A percentile compares a stretch with the other conserved stretches of the same genome.
These are phyloP conservation scores for Suhomyces choctaworum DNA, from an alignment of 1,139 yeast species.

Conservation along the genomic window DNA sequence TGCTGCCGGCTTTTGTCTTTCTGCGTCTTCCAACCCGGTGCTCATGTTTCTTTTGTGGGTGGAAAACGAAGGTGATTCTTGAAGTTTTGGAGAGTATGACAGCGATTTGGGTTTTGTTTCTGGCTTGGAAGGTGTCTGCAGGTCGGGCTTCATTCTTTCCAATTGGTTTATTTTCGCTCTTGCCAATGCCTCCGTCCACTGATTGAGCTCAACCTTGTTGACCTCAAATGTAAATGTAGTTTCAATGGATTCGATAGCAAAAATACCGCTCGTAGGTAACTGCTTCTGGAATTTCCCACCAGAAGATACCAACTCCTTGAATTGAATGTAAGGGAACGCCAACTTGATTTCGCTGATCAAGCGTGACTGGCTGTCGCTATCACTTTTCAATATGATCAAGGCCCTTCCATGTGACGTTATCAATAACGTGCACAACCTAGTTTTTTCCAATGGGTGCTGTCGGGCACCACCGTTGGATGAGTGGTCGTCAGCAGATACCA, in stretches of 20 bases:
- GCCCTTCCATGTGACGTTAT: slow-evolving; percentile 60
- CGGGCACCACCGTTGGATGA: slow-evolving; percentile 4
- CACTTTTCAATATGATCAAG: slow-evolving; percentile 45
- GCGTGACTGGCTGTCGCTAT: slow-evolving; percentile 35
- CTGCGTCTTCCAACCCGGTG: slow-evolving; percentile 2
- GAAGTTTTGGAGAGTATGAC: slow-evolving; percentile 9
- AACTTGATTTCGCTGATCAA: slow-evolving; percentile 52
- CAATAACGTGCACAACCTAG: slow-evolving; percentile 47
- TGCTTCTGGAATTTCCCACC: slow-evolving; percentile 32
- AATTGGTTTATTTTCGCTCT: slow-evolving; percentile 48
- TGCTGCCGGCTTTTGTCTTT: neutral
- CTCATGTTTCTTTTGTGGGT: slow-evolving; percentile 6
- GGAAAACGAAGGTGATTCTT: slow-evolving; percentile 11
- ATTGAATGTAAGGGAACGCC: slow-evolving; percentile 47
- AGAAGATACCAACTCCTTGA: slow-evolving; percentile 53
- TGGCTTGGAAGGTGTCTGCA: neutral
- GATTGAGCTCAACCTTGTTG: slow-evolving; percentile 51
- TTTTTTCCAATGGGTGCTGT: slow-evolving; percentile 34
- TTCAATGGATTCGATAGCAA: slow-evolving; percentile 52
- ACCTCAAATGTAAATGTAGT: slow-evolving; percentile 58
- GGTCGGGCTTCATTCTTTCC: slow-evolving; percentile 35
- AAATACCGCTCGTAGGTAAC: slow-evolving; percentile 46
- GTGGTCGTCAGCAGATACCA: slow-evolving; percentile 4
- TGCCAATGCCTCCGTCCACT: slow-evolving; percentile 59
- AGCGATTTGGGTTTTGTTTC: neutral